Evolutionary conservation across 140 eudicot genomes (phyloP), one percentile per base, ranked within the genome.

Genomic region (Cichorium intybus): DNA sequence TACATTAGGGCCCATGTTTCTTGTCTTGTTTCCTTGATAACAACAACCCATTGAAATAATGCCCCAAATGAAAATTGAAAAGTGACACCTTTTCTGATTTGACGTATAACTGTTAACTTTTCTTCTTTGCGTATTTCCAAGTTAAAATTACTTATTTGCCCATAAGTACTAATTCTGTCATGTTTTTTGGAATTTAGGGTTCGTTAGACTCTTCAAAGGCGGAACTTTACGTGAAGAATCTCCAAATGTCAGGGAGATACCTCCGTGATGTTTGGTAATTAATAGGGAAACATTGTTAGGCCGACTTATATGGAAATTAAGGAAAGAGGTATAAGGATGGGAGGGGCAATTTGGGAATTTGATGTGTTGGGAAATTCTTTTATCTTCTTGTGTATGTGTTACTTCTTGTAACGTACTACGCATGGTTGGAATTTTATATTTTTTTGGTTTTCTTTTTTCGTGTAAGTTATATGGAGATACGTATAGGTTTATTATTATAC

Each of bases 261-360:
- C 80, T 93, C 39, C 97, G 99, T 62, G 97, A 89, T 58, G 95
- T 93, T 15, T 93, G 99, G 99, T 94, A 68, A 79, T 74, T 22
- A 26, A 53, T 48, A 9, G 18, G 0, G 15, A 43, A 39, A 35
- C 16, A 56, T 57, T 18, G 58, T 35, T 11, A 45, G 70, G 49
- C 20, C 53, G 28, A 61, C 60, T 31, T 46, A 55, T 56, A n/a
- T 50, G 16, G 31, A 58, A 68, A 39, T 39, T 39, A 39, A 43
- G n/a, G 7, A 2, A 15, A 43, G 15, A 15, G 0, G 1, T 14
- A 43, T 31, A 31, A 31, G 7, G 37, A 31, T 31, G 14, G n/a
- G 46, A 39, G 12, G n/a, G 16, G 5, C 18, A 43, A 43, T 43
- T 43, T 43, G 16, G 5, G 7, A 43, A 43, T 43, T 43, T 43